Base-by-base conservation (phyloP, 768 basidiomycete genomes). In the Collybia sordida region DNA sequence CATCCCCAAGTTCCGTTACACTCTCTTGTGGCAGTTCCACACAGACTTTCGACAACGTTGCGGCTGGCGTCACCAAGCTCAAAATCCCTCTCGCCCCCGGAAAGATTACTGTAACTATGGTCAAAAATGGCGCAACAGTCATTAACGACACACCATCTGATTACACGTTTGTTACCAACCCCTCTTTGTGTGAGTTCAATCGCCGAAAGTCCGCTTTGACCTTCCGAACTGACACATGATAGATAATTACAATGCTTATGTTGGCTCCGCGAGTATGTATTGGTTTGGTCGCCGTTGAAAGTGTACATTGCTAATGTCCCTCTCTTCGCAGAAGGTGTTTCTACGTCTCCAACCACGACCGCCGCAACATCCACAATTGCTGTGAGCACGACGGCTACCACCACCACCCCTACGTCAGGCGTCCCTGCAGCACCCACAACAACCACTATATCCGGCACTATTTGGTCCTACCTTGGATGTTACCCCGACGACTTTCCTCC, bases 221-320 rank as follows among this genome's bases (percentile, higher is more conserved):
- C 22, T 18, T 47, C 7, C 31, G 9, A 23, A 53, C 49, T 66
- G 61, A 28, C 22, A 38, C 27, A 44, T n/a, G n/a, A n/a, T 55
- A 72, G 84, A 86, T 63, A 86, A 86, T 57, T 87, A 77, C 64
- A 88, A 85, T 59, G 81, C 76, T 0, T 85, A 74, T 62, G 80
- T 79, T 35, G 79, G 80, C n/a, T 71, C 70, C 45, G 75, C 74
- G 4, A 64, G 74, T 74, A 50, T 49, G 70, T 64, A 3, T 31
- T 31, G 4, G 14, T 11, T 11, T 3, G 5, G 5, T 11, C 3
- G 11, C 14, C 11, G 3, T 31, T 14, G 31, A 7, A 4, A 31
- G 11, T 3, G 14, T 31, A 11, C 9, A 4, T 4, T 31, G 9
- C 31, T 31, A 3, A 31, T 31, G 11, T 11, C 6, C 14, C 11